A percentile compares a stretch with the other conserved stretches of the same genome.
These are phyloP conservation scores for Alternaria tenuissima DNA, from an alignment of 2,329 filamentous ascomycete genomes.

Conservation along the genomic window DNA sequence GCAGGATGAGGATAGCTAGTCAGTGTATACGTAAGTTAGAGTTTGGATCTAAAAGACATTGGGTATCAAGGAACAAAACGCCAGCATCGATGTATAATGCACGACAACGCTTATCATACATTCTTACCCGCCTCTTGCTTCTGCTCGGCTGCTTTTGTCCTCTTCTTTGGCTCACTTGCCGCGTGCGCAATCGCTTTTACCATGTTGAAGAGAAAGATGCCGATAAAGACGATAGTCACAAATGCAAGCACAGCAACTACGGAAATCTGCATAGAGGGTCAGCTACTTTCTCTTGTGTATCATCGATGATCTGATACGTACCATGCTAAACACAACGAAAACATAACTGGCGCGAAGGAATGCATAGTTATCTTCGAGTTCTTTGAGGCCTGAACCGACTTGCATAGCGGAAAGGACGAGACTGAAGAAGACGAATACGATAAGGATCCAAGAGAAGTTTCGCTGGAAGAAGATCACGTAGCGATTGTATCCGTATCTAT, in stretches of 20 bases:
- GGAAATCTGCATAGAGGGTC: constrained; percentile 15
- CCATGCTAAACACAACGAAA: constrained; percentile 49
- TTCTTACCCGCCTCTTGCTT: constrained; percentile 3
- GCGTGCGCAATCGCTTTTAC: constrained; percentile 43
- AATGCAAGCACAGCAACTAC: constrained; percentile 40
- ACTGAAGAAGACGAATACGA: constrained; percentile 50
- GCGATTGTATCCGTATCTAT: constrained; percentile 49
- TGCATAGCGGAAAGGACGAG: constrained; percentile 51
- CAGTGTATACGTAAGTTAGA: not conserved
- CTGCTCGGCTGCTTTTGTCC: constrained; percentile 23
- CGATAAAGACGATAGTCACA: constrained; percentile 39
- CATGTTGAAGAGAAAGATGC: constrained; percentile 50
- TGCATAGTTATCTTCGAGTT: constrained; percentile 29
- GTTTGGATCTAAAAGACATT: not conserved
- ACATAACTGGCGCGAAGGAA: constrained; percentile 42
- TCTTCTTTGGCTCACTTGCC: constrained; percentile 47
- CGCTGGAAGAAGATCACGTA: constrained; percentile 52
- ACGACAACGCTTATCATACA: not conserved
- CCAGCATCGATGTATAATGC: not conserved
- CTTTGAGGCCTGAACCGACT: constrained; percentile 41
- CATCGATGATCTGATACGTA: not conserved
- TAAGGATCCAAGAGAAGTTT: constrained; percentile 49
- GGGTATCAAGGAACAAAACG: not conserved
- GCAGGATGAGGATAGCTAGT: constrained; percentile 3
- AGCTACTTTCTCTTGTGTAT: not conserved